Base-by-base conservation (phyloP, 2,329 filamentous ascomycete genomes). In the Pestalotiopsis sp. region DNA sequence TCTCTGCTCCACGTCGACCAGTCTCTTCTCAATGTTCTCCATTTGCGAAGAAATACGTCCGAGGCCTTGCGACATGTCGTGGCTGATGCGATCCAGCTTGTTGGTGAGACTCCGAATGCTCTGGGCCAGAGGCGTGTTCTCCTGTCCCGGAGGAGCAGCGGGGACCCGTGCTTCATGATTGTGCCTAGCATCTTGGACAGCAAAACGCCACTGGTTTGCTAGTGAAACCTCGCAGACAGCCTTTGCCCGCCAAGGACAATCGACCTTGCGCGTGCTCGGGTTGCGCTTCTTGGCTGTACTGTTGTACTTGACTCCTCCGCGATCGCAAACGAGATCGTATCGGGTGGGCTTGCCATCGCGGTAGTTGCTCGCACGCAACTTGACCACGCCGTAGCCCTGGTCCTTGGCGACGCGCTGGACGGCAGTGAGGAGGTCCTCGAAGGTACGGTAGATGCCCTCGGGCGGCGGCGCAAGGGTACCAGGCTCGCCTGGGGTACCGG, bases 231-330 rank as follows among this genome's bases (percentile, higher is more conserved):
- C 88, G 71, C 88, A 90, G 25, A 90, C 88, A 27, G 88, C 88
- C 80, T 90, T 90, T 67, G 88, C 88, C 66, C 87, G 86, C 81
- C 88, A 90, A 12, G 88, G 88, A 68, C 88, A 90, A 76, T 90
- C 88, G 67, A 90, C 87, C 79, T 90, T 90, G 75, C 88, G 87
- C 58, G 88, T 90, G 66, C 86, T 89, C 1, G 88, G 88, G 73
- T 88, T 90, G 68, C 88, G 85, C 80, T 90, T 90, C 82, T 90
- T 90, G 7, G 88, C 88, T 1, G 88, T 90, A 78, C 87, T 90
- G 80, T 82, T 88, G 79, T 90, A 90, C 78, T 90, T 90, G 75
- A 90, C 88, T 70, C 88, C 88, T 66, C 88, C 88, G 56, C 88
- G 87, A 72, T 90, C 88, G 78, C 88, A 90, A 41, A 90, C 88